These are phyloP conservation scores for Nepenthes mirabilis DNA, from an alignment of 148 eudicot genomes.

Conservation along the genomic window DNA sequence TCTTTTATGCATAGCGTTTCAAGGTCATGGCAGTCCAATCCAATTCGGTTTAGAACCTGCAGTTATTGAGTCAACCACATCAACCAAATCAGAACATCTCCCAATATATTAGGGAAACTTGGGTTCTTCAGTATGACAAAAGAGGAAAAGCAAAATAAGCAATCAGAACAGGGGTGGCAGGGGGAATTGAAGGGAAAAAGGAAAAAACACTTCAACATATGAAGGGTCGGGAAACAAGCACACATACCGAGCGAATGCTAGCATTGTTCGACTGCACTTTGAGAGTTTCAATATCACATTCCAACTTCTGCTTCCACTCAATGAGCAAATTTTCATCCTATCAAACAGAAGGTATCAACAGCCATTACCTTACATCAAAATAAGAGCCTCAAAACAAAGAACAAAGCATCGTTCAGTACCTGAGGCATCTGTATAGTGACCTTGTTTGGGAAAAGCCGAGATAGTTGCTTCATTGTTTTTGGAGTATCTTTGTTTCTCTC, in stretches of 20 bases:
- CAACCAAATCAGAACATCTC: not conserved
- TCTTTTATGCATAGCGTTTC: constrained; percentile 63
- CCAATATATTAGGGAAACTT: not conserved
- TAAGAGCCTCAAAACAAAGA: not conserved
- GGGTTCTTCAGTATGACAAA: no score
- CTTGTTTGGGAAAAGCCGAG: constrained; percentile 83
- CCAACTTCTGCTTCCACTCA: constrained; percentile 89
- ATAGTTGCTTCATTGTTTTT: constrained; percentile 67
- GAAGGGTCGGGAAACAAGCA: not conserved
- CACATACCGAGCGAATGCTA: constrained; percentile 66
- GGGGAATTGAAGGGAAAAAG: no score
- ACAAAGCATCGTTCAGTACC: constrained; percentile 26
- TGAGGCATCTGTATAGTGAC: constrained; percentile 84
- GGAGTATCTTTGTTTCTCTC: constrained; percentile 75
- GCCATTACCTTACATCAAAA: not conserved
- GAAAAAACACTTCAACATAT: not conserved
- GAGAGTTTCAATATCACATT: constrained; percentile 75
- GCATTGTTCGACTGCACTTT: constrained; percentile 61
- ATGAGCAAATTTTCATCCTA: constrained; percentile 70
- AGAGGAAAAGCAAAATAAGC: no score
- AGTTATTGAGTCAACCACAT: constrained; percentile 4
- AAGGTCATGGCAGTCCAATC: constrained; percentile 64
- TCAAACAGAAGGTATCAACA: constrained; percentile 2
- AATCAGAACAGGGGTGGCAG: no score
- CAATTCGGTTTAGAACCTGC: constrained; percentile 53